Evolutionary conservation across 306 rosid species (phyloP).

Genomic region (Inga leiocalycina): DNA sequence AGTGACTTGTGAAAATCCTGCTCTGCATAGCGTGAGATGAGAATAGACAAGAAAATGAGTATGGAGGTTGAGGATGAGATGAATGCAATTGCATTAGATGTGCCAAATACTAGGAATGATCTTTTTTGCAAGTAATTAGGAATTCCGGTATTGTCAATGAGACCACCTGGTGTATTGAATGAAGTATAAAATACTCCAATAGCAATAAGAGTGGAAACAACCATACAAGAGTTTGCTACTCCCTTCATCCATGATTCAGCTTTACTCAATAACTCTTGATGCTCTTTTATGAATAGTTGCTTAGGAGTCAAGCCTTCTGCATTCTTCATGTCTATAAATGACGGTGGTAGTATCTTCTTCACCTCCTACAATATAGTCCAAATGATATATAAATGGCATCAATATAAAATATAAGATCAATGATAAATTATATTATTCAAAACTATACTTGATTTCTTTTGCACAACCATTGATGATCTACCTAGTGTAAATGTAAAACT

Average conservation of each 20-base stretch:
- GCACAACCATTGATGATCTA: too few species aligned
- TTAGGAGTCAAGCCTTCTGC: neutral
- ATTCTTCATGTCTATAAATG: constrained; percentile 32
- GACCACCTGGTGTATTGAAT: constrained; percentile 50
- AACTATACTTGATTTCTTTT: too few species aligned
- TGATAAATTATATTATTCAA: too few species aligned
- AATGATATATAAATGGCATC: too few species aligned
- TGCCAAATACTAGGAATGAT: neutral
- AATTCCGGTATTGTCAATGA: constrained; percentile 11
- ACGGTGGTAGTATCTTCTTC: constrained; percentile 39
- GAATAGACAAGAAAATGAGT: constrained; percentile 37
- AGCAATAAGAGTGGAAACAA: neutral
- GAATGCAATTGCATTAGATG: neutral
- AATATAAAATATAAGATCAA: too few species aligned
- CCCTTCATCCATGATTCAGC: neutral
- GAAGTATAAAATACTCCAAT: neutral
- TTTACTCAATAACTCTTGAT: neutral
- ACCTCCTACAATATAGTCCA: neutral
- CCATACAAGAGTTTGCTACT: neutral
- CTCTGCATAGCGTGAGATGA: constrained; percentile 52
- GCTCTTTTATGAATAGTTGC: neutral
- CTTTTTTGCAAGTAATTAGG: constrained; percentile 30
- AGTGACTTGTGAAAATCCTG: constrained; percentile 40
- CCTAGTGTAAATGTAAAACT: too few species aligned
- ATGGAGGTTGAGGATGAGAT: neutral